Conservation (phyloP, 2,329 filamentous ascomycete species). For the Xylariaceae sp. region DNA sequence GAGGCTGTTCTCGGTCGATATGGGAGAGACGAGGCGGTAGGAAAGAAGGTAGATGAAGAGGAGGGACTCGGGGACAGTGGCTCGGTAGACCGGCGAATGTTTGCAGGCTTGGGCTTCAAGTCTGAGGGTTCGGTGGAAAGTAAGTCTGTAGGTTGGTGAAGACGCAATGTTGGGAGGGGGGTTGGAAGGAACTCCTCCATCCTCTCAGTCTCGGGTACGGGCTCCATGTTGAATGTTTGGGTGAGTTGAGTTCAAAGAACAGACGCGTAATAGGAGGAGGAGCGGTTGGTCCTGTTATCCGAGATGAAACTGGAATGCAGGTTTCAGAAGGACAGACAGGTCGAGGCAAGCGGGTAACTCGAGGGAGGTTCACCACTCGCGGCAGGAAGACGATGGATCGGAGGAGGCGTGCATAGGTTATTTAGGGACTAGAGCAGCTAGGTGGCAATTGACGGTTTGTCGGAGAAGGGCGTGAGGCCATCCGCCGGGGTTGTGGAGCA, state of each 20-base stretch:
- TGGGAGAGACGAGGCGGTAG: conserved; percentile 42
- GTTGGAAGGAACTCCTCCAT: conserved; percentile 63
- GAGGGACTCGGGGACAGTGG: conserved; percentile 51
- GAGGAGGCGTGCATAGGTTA: too few relatives aligned
- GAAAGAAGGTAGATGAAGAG: conserved; percentile 51
- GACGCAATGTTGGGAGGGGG: conserved; percentile 51
- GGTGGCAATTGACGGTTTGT: too few relatives aligned
- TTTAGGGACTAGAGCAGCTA: too few relatives aligned
- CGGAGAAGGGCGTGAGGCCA: too few relatives aligned
- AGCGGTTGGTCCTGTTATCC: conserved; percentile 12
- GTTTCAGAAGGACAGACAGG: conserved; percentile 24
- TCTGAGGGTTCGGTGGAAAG: too few relatives aligned
- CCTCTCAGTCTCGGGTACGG: conserved; percentile 64
- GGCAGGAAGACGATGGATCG: too few relatives aligned
- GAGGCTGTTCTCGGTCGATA: conserved; percentile 62
- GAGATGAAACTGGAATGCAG: conserved; percentile 22
- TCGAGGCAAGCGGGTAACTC: too few relatives aligned
- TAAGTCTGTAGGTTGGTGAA: conserved; percentile 41
- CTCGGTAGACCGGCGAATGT: conserved; percentile 56
- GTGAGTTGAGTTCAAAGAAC: too few relatives aligned
- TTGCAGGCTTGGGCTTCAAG: conserved; percentile 47
- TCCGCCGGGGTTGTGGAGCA: too few relatives aligned
- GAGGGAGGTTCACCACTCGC: too few relatives aligned
- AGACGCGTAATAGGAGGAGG: too few relatives aligned
- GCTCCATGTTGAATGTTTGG: conserved; percentile 51